Evolutionary conservation across 495 filamentous ascomycete species (phyloP), one percentile per base, ranked within the genome.

Genomic region (Evernia prunastri): DNA sequence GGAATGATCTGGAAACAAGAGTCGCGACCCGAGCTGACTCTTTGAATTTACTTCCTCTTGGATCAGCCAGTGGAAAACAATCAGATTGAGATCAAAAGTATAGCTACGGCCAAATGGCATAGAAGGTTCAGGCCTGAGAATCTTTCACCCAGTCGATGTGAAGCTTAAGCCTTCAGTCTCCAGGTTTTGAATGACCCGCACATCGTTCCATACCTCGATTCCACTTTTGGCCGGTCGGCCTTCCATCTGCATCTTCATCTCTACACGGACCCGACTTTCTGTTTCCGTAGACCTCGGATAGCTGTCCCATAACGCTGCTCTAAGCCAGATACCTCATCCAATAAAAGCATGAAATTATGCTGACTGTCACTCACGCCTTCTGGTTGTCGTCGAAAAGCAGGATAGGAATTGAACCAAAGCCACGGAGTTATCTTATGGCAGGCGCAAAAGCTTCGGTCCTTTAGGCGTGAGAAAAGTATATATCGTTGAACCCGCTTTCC

Each of bases 161-260:
- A 39, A 11, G 10, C 36, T 12, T 39, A 2, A 53, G 47, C 47
- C n/a, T 13, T 56, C 53, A 31, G 4, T 29, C 31, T 6, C 4
- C 15, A 3, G 5, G 25, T 10, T 13, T 49, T 42, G 23, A 49
- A 1, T 18, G 12, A 61, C 42, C 17, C 6, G 20, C 13, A 61
- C 25, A 20, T 61, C 40, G 15, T n/a, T 61, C 13, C 59, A 27
- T 17, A 49, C 58, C 29, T 60, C 9, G 39, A 60, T 61, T 6
- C 27, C 59, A n/a, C 13, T 6, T 15, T 8, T 29, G 23, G 37
- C 25, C 25, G 8, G 7, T 7, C 18, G 23, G 12, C n/a, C 25
- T 25, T 15, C 54, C 25, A 4, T 18, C 25, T 33, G 59, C 59
- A 45, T 61, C n/a, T 45, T 42, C 9, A 45, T 20, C 20, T 49